These are phyloP conservation scores for Rostrohypoxylon terebratum DNA, from an alignment of 495 filamentous ascomycete genomes.

Conservation along the genomic window DNA sequence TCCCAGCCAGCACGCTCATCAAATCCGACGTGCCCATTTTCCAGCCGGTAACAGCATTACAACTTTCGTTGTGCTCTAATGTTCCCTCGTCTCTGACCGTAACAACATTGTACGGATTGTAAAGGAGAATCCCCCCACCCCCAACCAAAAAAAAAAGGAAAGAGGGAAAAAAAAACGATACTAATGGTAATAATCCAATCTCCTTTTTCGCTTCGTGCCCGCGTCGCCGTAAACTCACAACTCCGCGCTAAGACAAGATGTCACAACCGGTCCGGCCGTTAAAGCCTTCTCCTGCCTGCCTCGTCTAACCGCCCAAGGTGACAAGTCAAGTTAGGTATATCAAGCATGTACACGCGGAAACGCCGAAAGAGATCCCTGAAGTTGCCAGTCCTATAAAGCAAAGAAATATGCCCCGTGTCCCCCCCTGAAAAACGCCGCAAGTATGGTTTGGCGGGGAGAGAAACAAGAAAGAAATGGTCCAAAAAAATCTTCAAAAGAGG, in stretches of 20 bases:
- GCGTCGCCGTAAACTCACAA: constrained; percentile 22
- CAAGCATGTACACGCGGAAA: constrained; percentile 27
- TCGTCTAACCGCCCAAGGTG: constrained; percentile 31
- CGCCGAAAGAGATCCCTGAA: constrained; percentile 12
- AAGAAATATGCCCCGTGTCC: constrained; percentile 21
- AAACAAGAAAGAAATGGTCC: background rate
- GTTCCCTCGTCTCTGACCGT: background rate
- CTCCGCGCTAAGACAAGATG: constrained; percentile 38
- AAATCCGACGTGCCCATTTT: constrained; percentile 1
- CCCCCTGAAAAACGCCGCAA: constrained; percentile 20
- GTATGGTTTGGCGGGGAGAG: constrained; percentile 1
- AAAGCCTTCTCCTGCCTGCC: background rate
- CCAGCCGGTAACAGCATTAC: constrained; percentile 13
- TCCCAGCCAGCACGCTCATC: constrained; percentile 17
- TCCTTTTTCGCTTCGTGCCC: constrained; percentile 21
- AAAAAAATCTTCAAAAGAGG: constrained; percentile 8
- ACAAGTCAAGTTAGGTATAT: background rate
- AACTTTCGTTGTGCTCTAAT: constrained; percentile 10
- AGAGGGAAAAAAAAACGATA: constrained; percentile 2
- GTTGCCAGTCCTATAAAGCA: constrained; percentile 2
- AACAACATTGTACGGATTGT: background rate
- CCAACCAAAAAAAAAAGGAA: constrained; percentile 1
- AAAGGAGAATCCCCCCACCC: constrained; percentile 3
- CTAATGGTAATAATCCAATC: constrained; percentile 5
- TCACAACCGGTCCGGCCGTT: constrained; percentile 14